These are phyloP conservation scores for Arthrobotrys sphaeroides DNA, from an alignment of 2,329 filamentous ascomycete species.

Conservation along the genomic window DNA sequence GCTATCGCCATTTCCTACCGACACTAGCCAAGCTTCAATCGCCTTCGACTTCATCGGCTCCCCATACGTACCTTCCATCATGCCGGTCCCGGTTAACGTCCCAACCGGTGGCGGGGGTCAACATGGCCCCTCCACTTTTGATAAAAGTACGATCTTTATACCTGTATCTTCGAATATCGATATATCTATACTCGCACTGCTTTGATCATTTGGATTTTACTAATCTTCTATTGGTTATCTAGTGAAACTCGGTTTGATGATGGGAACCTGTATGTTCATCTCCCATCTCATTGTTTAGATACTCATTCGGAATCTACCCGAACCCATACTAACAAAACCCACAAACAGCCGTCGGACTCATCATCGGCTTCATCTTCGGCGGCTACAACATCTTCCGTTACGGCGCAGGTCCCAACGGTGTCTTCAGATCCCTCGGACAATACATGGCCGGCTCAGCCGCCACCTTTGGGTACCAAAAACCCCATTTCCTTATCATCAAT, in stretches of 20 bases:
- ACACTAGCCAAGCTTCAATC: constrained; percentile 1
- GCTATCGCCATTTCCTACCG: constrained; percentile 19
- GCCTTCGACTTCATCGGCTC: background rate
- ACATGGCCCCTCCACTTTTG: constrained; percentile 66
- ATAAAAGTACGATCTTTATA: constrained; percentile 65
- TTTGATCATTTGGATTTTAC: constrained; percentile 38
- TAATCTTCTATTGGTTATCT: constrained; percentile 59
- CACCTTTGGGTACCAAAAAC: constrained; percentile 82
- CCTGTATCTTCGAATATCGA: constrained; percentile 56
- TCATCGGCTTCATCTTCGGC: constrained; percentile 98
- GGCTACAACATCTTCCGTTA: constrained; percentile 95
- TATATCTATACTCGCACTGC: too few relatives aligned
- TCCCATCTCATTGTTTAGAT: constrained; percentile 19
- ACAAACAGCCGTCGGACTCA: constrained; percentile 81
- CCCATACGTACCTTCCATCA: constrained; percentile 5
- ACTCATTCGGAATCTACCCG: background rate
- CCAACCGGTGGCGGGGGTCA: constrained; percentile 48
- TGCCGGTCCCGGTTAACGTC: constrained; percentile 55
- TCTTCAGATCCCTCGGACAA: constrained; percentile 92
- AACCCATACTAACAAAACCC: background rate
- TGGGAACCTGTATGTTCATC: constrained; percentile 86
- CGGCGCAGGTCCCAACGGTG: constrained; percentile 89
- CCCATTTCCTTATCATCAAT: background rate
- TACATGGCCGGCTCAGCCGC: constrained; percentile 96
- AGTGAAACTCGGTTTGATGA: constrained; percentile 99